phyloP scores from a whole-genome alignment of 2,329 filamentous ascomycete species.

The Cryphonectria japonica region DNA sequence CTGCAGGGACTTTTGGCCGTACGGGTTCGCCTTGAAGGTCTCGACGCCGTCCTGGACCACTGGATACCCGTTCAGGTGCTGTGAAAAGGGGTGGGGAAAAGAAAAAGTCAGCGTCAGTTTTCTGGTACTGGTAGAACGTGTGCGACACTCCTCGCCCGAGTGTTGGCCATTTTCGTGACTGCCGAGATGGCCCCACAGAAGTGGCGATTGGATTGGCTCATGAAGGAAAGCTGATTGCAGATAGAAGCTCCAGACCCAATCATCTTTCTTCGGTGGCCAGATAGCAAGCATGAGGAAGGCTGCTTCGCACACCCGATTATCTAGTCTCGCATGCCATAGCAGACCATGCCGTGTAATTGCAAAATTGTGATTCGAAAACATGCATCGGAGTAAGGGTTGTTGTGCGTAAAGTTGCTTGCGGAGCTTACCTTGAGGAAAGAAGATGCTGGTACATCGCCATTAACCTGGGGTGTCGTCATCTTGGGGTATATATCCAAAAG shows the following conservation, averaged over 20 bases:
- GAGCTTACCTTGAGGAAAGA: constrained; percentile 53
- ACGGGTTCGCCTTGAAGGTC: constrained; percentile 79
- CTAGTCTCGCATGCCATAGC: background rate
- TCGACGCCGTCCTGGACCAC: constrained; percentile 78
- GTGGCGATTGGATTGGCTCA: background rate
- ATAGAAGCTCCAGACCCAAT: background rate
- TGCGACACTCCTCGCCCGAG: background rate
- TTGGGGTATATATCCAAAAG: constrained; percentile 11
- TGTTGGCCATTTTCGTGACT: background rate
- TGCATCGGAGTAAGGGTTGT: background rate
- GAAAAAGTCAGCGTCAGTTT: constrained; percentile 27
- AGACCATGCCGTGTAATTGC: background rate
- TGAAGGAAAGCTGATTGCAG: background rate
- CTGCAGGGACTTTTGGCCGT: constrained; percentile 81
- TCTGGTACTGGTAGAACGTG: too few species aligned
- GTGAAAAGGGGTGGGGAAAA: constrained; percentile 2
- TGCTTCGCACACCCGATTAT: background rate
- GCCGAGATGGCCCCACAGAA: background rate
- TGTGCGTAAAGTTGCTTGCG: background rate
- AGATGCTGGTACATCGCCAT: constrained; percentile 54
- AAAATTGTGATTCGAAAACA: background rate
- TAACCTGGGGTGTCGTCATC: constrained; percentile 49
- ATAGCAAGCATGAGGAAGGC: background rate
- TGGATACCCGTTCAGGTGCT: constrained; percentile 88
- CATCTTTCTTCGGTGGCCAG: background rate